Base-by-base conservation (phyloP, 257 asterid species). In the Solanum pennellii region DNA sequence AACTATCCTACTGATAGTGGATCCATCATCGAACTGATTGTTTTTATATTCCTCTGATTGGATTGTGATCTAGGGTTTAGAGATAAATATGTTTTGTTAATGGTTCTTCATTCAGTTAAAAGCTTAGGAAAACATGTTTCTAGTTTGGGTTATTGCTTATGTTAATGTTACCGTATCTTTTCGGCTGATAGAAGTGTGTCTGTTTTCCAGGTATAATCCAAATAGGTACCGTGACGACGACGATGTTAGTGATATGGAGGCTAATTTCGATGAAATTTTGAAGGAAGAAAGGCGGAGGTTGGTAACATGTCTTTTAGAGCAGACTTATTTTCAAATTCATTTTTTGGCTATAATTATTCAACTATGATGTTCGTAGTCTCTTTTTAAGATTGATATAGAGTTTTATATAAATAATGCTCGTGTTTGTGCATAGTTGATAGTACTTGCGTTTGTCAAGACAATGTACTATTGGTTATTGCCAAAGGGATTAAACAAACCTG, bases 221-320 rank as follows among this genome's bases (percentile, higher is more conserved):
- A 88, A 85, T 39, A 90, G 88, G 84, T 94, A 89, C 75, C 86
- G 27, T 20, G 97, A 95, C 47, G 94, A 87, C 14, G 96, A 91
- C 18, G 98, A 94, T 89, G 98, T 73, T 89, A 93, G 97, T 86
- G 93, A 95, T 90, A 97, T 97, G 99, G 98, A 93, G 89, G 98
- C 98, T 72, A 89, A 88, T 89, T 97, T 93, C 73, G 93, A 94
- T 33, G 94, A 93, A 77, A 94, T 97, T 25, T 25, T 84, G 93
- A 86, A 60, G 91, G 99, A 97, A 90, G 99, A 97, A 91, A 88
- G 86, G 44, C 91, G 89, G 60, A 97, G 99, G 99, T 97, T 44
- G 90, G 95, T 91, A 59, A 82, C 69, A 20, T 45, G 69, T 85
- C 80, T 71, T 14, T 42, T 8, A 25, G 35, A 23, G 75, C 16